These are phyloP conservation scores for Sonneratia caseolaris DNA, from an alignment of 345 rosid species.

Conservation along the genomic window DNA sequence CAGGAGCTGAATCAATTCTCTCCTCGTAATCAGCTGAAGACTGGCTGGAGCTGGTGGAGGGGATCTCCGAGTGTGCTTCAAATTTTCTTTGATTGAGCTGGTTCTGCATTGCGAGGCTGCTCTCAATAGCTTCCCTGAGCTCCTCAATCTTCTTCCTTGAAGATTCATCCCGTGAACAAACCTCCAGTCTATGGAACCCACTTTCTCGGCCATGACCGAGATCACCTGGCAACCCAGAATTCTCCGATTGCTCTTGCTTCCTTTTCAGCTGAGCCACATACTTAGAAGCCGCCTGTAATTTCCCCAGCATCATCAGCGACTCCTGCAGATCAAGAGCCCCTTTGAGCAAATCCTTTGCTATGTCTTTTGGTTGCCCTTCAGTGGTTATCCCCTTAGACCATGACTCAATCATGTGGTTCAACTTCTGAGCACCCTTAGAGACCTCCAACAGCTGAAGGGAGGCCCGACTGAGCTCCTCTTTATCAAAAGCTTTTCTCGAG, in stretches of 20 bases:
- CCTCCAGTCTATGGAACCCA: constrained; percentile 25
- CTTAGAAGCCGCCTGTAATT: constrained; percentile 60
- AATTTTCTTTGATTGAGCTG: constrained; percentile 23
- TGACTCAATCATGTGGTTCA: constrained; percentile 53
- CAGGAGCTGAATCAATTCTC: constrained; percentile 25
- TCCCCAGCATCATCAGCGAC: constrained; percentile 62
- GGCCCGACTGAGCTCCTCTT: constrained; percentile 22
- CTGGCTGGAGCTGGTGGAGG: constrained; percentile 63
- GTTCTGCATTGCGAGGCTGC: constrained; percentile 56
- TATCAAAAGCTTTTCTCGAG: constrained; percentile 16
- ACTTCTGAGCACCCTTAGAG: constrained; percentile 69
- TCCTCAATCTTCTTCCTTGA: constrained; percentile 52
- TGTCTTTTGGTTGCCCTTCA: constrained; percentile 41
- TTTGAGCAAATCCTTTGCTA: constrained; percentile 59
- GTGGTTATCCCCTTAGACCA: constrained; percentile 41
- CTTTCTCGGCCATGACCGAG: constrained; percentile 10
- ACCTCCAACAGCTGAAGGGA: constrained; percentile 69
- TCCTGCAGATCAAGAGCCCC: constrained; percentile 89
- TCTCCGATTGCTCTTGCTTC: constrained; percentile 26
- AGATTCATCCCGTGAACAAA: constrained; percentile 25
- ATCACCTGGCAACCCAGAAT: neutral
- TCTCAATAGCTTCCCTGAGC: constrained; percentile 45
- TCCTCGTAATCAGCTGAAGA: constrained; percentile 17
- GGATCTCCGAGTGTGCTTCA: constrained; percentile 39
- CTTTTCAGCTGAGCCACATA: constrained; percentile 40